Evolutionary conservation across 176 grass and related monocot species (phyloP), one percentile per base, ranked within the genome.

Genomic region (Eragrostis curvula): DNA sequence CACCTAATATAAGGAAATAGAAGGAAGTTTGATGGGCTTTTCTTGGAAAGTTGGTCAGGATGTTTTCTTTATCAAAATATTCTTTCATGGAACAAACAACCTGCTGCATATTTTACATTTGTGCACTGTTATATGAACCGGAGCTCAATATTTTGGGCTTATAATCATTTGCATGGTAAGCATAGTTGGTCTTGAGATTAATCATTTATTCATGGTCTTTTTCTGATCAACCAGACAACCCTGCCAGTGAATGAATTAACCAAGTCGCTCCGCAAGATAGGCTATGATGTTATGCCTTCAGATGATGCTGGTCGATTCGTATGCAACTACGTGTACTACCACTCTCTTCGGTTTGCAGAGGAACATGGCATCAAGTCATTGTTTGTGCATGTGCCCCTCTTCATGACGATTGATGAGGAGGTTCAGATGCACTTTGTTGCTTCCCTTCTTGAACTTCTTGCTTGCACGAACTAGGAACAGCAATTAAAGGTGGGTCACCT

Each of bases 291-390:
- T 48, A 67, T 87, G 78, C 82, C 84, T 47, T 98, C 96, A 47
- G 86, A 95, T 58, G 96, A 98, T 2, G 92, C 96, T n/a, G 96
- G 88, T 24, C 79, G 92, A 52, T 98, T 95, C 28, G 93, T 98
- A 42, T 98, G 96, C 86, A 98, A 98, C 75, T 98, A 91, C 41
- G 90, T 95, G 76, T 98, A 98, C 72, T 98, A 98, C 75, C 93
- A 91, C 58, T 98, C 96, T 6, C 92, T 98, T 77, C 85, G 89
- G 87, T 98, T 98, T 12, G 84, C 85, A 2, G 96, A 95, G 81
- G 86, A 95, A 66, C 83, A 91, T 1, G 77, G 88, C 42, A 93
- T 98, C 44, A 87, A 95, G 61, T 98, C 96, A 32, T 88, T 98
- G 43, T 98, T 98, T 48, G 96, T 98, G 57, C 96, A 98, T 71